phyloP scores from a whole-genome alignment of 441 rosid species.

The Euphorbia schlechtendalii region DNA sequence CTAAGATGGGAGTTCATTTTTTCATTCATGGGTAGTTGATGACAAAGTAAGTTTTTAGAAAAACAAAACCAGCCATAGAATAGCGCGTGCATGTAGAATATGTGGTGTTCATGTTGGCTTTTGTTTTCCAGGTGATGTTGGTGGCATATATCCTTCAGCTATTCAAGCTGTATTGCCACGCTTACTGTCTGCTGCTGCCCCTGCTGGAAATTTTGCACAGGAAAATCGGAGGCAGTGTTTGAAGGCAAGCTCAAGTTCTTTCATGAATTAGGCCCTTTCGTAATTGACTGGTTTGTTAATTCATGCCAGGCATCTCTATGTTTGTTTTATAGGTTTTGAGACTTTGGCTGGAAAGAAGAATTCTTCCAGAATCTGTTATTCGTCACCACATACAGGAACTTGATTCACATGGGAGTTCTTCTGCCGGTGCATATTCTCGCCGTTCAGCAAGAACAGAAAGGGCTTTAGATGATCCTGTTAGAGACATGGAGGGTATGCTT shows the following conservation, averaged over 20 bases:
- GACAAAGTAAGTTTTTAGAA: not conserved
- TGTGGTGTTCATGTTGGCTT: slow-evolving; percentile 14
- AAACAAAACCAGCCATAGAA: not conserved
- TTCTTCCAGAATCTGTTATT: slow-evolving; percentile 70
- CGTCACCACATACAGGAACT: slow-evolving; percentile 84
- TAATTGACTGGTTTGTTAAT: slow-evolving; percentile 4
- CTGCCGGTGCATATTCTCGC: slow-evolving; percentile 73
- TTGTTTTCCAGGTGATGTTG: slow-evolving; percentile 61
- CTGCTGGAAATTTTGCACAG: slow-evolving; percentile 66
- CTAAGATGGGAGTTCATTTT: not conserved
- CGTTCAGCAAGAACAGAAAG: slow-evolving; percentile 97
- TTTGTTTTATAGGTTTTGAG: slow-evolving; percentile 62
- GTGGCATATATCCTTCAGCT: slow-evolving; percentile 63
- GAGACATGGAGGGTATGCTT: slow-evolving; percentile 99
- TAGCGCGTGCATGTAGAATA: not conserved
- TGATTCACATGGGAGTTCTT: slow-evolving; percentile 50
- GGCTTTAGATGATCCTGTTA: slow-evolving; percentile 88
- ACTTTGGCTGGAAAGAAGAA: slow-evolving; percentile 91
- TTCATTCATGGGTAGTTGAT: not conserved
- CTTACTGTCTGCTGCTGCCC: slow-evolving; percentile 73
- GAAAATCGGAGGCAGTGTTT: slow-evolving; percentile 86
- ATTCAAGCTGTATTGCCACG: slow-evolving; percentile 70
- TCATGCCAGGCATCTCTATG: slow-evolving; percentile 14
- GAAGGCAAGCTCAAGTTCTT: slow-evolving; percentile 46
- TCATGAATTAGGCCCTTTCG: slow-evolving; percentile 1